Conservation (phyloP, 2,329 filamentous ascomycete species). For the Cucurbitaria berberidis region DNA sequence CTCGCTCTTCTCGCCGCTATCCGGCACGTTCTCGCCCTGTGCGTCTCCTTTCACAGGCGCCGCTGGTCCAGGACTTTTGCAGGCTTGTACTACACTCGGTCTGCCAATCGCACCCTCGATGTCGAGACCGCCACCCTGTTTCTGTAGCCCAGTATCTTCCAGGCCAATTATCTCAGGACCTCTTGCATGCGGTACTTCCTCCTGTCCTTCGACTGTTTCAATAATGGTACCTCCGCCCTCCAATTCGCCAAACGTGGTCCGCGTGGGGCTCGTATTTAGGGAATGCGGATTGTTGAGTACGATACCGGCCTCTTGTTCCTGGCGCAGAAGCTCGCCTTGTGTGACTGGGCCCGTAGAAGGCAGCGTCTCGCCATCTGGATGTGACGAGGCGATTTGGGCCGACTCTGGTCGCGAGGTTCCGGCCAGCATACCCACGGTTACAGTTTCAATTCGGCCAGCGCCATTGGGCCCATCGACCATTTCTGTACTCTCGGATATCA, state of each 20-base stretch:
- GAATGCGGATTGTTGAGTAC: constrained; percentile 62
- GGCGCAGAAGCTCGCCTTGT: constrained; percentile 83
- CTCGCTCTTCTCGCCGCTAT: constrained; percentile 22
- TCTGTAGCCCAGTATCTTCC: constrained; percentile 83
- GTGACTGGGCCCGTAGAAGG: constrained; percentile 56
- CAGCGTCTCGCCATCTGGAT: constrained; percentile 46
- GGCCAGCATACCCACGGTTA: constrained; percentile 69
- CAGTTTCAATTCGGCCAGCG: constrained; percentile 79
- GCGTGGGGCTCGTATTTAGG: constrained; percentile 33
- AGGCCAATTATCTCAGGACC: constrained; percentile 86
- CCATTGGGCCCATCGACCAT: constrained; percentile 83
- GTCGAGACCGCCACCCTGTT: constrained; percentile 57
- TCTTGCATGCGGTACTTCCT: constrained; percentile 75
- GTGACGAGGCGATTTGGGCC: constrained; percentile 39
- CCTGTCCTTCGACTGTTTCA: constrained; percentile 53
- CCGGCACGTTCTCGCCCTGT: constrained; percentile 32
- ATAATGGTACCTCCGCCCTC: constrained; percentile 40
- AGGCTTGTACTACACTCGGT: constrained; percentile 36
- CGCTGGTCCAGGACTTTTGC: constrained; percentile 34
- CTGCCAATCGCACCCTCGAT: constrained; percentile 47
- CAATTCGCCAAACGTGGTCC: constrained; percentile 33
- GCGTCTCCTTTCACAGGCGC: constrained; percentile 6
- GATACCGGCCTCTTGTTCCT: constrained; percentile 83
- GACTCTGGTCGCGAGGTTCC: constrained; percentile 17
- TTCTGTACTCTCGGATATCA: constrained; percentile 76